Conservation (phyloP, 2,329 filamentous ascomycete species). For the Plectosphaerella plurivora region DNA sequence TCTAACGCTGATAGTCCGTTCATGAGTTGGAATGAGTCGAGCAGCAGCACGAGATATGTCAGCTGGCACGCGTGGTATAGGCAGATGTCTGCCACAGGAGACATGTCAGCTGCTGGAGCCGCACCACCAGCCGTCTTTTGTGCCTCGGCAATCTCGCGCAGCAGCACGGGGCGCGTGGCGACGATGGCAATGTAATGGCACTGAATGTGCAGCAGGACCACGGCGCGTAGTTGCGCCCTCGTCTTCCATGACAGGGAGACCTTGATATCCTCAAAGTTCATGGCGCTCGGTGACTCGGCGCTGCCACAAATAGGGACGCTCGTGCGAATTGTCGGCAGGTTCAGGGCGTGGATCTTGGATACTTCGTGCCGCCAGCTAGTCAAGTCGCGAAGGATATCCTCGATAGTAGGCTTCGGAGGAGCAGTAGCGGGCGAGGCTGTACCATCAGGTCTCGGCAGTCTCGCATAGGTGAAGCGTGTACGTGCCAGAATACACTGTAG, state of each 20-base stretch:
- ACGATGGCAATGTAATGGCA: slow-evolving; percentile 26
- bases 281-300: slow-evolving; percentile 6
- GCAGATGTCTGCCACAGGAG: slow-evolving; percentile 14
- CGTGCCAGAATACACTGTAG: slow-evolving; percentile 22
- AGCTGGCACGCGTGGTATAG: slow-evolving; percentile 26
- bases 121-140: slow-evolving; percentile 1
- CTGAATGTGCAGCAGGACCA: slow-evolving; percentile 23
- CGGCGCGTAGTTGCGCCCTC: slow-evolving; percentile 19
- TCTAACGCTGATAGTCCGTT: slow-evolving; percentile 28
- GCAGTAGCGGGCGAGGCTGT: neutral
- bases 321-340: slow-evolving; percentile 15
- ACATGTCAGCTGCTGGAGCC: neutral
- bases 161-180: slow-evolving; percentile 22
- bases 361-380: slow-evolving; percentile 18
- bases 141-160: slow-evolving; percentile 15
- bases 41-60: slow-evolving; percentile 22
- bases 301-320: neutral
- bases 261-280: slow-evolving; percentile 21
- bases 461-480: slow-evolving; percentile 16
- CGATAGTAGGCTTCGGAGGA: slow-evolving; percentile 4
- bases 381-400: slow-evolving; percentile 16
- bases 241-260: slow-evolving; percentile 20
- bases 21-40: slow-evolving; percentile 24
- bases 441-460: slow-evolving; percentile 1
- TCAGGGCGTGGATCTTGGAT: slow-evolving; percentile 12